Base-by-base conservation (phyloP, 306 rosid genomes). In the Vigna radiata region DNA sequence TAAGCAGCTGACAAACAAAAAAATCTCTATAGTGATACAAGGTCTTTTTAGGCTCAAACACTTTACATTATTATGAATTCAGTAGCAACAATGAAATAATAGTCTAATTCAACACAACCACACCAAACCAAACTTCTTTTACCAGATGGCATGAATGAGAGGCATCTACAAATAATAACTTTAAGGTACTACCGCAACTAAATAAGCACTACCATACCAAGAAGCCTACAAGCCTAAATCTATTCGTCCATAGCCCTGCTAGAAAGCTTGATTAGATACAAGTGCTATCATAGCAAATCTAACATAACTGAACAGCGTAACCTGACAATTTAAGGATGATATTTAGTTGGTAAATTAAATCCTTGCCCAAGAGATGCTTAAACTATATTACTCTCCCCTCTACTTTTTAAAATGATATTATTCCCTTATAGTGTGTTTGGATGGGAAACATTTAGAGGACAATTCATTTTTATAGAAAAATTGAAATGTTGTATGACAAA, bases 101-200 rank as follows among this genome's bases (percentile, higher is more conserved):
- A 68, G 47, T 76, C 53, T 21, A 27, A 56, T 67, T 58, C 55
- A 48, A 47, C 70, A 74, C 52, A 43, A 62, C 43, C 75, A 13
- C 2, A 54, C 55, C 46, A 33, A 62, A 83, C 53, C 78, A 61
- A 48, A 67, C 62, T 18, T 73, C 17, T 4, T 48, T 77, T 13
- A 29, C 62, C 50, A 14, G 16, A 74, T 60, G 68, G 19, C 58
- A 53, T 10, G 54, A 58, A 70, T 16, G 62, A 17, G 62, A 17
- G 52, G 27, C 39, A 27, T 6, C 27, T 61, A 77, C 39, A 13
- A 68, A 31, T 27, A 48, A 47, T 56, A 37, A n/a, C 64, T 56
- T 9, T 50, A 59, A 17, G 25, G 25, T 64, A 47, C 49, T 41
- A 29, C 1, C 21, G 71, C 63, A 46, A 54, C 50, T 36, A 15